Evolutionary conservation across 2,329 filamentous ascomycete genomes (phyloP).

Genomic region (Neopestalotiopsis clavispora): DNA sequence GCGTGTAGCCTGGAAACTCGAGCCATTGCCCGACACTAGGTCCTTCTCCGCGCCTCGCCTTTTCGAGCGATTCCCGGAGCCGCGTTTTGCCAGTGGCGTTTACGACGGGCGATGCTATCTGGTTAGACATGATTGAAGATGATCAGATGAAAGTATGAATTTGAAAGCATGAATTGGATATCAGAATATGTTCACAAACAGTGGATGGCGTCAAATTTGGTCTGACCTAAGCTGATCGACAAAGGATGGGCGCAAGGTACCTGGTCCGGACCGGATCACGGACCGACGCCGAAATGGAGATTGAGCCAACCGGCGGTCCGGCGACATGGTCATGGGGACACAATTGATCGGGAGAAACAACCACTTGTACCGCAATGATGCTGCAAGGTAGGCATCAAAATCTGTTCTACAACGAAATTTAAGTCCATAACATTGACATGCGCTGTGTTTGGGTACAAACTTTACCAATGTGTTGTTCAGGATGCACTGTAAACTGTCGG

Average conservation of each 20-base stretch:
- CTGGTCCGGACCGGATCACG: background rate
- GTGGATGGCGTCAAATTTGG: background rate
- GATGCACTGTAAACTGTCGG: too few species aligned
- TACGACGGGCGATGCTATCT: constrained; percentile 11
- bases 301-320: background rate
- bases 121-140: constrained; percentile 6
- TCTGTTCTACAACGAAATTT: too few species aligned
- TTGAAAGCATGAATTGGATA: background rate
- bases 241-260: background rate
- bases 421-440: too few species aligned
- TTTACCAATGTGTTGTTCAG: too few species aligned
- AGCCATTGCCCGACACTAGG: constrained; percentile 38
- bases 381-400: too few species aligned
- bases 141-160: background rate
- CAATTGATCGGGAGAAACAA: background rate
- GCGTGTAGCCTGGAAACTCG: constrained; percentile 36
- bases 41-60: constrained; percentile 30
- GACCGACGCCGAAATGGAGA: background rate
- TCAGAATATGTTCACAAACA: background rate
- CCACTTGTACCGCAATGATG: too few species aligned
- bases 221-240: background rate
- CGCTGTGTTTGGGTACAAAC: too few species aligned
- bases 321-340: background rate
- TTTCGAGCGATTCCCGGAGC: constrained; percentile 33
- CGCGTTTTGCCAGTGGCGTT: constrained; percentile 35